Evolutionary conservation across 306 rosid genomes (phyloP).

Genomic region (Rosa rugosa): DNA sequence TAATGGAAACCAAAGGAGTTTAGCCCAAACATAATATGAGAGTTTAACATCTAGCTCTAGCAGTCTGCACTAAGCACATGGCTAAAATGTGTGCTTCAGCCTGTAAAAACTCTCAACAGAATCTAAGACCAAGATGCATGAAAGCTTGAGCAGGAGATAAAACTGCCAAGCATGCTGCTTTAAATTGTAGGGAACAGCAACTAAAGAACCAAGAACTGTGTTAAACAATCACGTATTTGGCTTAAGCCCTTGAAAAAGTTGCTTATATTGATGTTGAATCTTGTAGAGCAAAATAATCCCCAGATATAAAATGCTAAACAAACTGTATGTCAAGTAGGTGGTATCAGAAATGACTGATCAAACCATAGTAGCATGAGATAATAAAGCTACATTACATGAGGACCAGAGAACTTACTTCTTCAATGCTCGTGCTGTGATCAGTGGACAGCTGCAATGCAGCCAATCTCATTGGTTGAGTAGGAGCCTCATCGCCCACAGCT

Average conservation of each 20-base stretch:
- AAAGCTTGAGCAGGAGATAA: background rate
- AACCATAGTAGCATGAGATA: slow-evolving; percentile 8
- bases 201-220: slow-evolving; percentile 9
- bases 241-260: background rate
- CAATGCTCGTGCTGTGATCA: slow-evolving; percentile 88
- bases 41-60: background rate
- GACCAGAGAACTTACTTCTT: slow-evolving; percentile 62
- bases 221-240: background rate
- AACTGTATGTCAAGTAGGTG: background rate
- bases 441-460: slow-evolving; percentile 86
- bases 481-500: slow-evolving; percentile 39
- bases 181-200: background rate
- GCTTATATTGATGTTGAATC: background rate
- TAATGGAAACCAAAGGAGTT: background rate
- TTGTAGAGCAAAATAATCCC: background rate
- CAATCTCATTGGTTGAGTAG: slow-evolving; percentile 55
- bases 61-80: background rate
- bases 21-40: background rate
- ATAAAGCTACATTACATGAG: slow-evolving; percentile 1
- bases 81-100: slow-evolving; percentile 3
- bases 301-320: background rate
- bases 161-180: background rate
- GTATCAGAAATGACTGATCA: background rate
- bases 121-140: background rate
- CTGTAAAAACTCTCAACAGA: background rate